Evolutionary conservation across 1,139 yeast genomes (phyloP), one percentile per base, ranked within the genome.

Genomic region (Saccharomycopsis hybrid): DNA sequence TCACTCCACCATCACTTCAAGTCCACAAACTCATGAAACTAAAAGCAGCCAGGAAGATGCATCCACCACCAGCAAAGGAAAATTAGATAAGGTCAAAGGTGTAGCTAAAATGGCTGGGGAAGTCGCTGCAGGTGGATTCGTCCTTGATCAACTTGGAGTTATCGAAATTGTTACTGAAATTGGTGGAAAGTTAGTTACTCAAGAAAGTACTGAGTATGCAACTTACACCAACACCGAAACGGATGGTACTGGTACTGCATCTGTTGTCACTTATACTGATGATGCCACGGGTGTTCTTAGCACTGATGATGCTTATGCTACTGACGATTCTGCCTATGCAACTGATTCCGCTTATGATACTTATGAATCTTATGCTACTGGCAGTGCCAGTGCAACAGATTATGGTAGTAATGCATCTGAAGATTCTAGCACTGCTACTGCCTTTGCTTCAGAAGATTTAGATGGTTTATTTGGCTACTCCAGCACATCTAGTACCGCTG

Each of bases 381-480:
- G 24, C 18, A 18, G 18, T 18, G 18, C 18, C 18, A 18, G 18
- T 18, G 18, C 18, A 18, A 18, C 18, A 18, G 18, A 18, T 18
- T 18, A 18, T 18, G 18, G 18, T 18, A 18, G 18, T 18, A 18
- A 18, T 18, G 18, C 18, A 18, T 18, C 18, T 18, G 18, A 18
- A 18, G 18, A 18, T 18, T 18, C 18, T 18, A 18, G 18, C 18
- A 18, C 18, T 18, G 18, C 18, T 61, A 92, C 98, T 37, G 98
- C 97, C 5, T 86, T 80, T 62, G 98, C 92, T 68, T 75, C 92
- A 5, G 98, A 92, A 68, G 96, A 90, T 66, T 73, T 92, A 18
- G 18, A 18, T 18, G 18, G 18, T 18, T 18, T 18, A 18, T 18
- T 18, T 18, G 18, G 18, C 18, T 18, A 18, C 18, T 18, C 18